Evolutionary conservation across 2,329 filamentous ascomycete species (phyloP).

Genomic region (Fusarium redolens): DNA sequence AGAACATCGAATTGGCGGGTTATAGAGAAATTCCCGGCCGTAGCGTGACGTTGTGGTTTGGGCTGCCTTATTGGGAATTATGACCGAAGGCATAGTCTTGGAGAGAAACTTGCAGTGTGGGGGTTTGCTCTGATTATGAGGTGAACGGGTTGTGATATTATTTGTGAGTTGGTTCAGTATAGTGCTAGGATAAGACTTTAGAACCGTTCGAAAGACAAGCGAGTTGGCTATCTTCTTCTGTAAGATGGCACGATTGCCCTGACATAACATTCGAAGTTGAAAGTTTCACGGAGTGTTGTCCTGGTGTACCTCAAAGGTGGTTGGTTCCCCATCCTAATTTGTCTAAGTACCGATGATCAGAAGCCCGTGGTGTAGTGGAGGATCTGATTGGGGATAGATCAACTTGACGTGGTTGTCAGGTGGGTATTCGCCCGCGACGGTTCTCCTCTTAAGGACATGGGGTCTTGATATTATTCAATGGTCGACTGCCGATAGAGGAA

Average conservation of each 20-base stretch:
- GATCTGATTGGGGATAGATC: slow-evolving; percentile 21
- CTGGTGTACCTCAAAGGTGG: background rate
- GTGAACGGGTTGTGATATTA: background rate
- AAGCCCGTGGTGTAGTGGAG: slow-evolving; percentile 4
- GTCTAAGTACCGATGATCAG: background rate
- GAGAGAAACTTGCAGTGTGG: slow-evolving; percentile 27
- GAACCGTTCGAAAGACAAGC: background rate
- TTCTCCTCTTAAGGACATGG: slow-evolving; percentile 21
- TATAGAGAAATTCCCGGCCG: slow-evolving; percentile 24
- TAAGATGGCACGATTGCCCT: background rate
- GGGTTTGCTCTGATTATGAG: slow-evolving; percentile 20
- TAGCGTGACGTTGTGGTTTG: slow-evolving; percentile 15
- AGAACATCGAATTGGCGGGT: slow-evolving; percentile 42
- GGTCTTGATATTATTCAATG: slow-evolving; percentile 5
- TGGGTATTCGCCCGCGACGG: slow-evolving; percentile 7
- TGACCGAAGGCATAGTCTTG: slow-evolving; percentile 27
- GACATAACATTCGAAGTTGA: background rate
- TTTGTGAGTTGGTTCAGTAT: background rate
- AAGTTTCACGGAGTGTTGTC: background rate
- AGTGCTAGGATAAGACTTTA: background rate
- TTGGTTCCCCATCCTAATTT: background rate
- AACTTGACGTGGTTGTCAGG: slow-evolving; percentile 1
- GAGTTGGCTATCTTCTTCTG: background rate
- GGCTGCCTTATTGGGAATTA: slow-evolving; percentile 39
- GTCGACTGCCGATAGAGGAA: slow-evolving; percentile 7